Evolutionary conservation across 768 basidiomycete genomes (phyloP), one percentile per base, ranked within the genome.

Genomic region (Serpula lacrymans): DNA sequence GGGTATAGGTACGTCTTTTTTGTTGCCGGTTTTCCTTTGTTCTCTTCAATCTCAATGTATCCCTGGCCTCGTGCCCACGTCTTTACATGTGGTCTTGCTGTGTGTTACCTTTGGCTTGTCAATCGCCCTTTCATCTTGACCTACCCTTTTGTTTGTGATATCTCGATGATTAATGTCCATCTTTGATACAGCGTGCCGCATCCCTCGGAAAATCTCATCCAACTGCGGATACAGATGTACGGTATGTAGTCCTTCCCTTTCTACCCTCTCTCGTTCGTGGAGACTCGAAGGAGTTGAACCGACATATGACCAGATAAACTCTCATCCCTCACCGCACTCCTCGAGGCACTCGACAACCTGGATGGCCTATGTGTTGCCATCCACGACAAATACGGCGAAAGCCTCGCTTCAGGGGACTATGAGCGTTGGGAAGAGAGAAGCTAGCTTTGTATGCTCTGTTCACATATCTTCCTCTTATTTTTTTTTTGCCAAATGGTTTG

Each of bases 161-260:
- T 24, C 18, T 17, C n/a, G 38, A 30, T 20, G 21, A 22, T 13
- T 3, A 5, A 23, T 11, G 17, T 41, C 50, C 18, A 45, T 37
- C 21, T 23, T 31, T 20, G 24, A 30, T n/a, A 32, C 42, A 62
- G 63, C 34, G 60, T 52, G 28, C 96, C 96, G 2, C 96, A 98
- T 69, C 96, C 96, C 3, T 96, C 95, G 8, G 96, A 99, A 70
- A 88, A 90, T 51, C 83, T 87, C 52, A 96, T 99, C 54, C 89
- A 97, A 55, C 69, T 98, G 20, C 88, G 96, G n/a, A 91, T 98
- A 45, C 95, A 98, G 77, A 98, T 98, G 95, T 96, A 97, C 52
- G 93, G 93, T 97, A 54, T 47, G 92, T 72, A 20, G 4, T 16
- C 18, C 13, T 4, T 44, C 13, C 26, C 33, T 40, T 17, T 10